Conservation (phyloP, 495 filamentous ascomycete species). For the Xylaria longipes region DNA sequence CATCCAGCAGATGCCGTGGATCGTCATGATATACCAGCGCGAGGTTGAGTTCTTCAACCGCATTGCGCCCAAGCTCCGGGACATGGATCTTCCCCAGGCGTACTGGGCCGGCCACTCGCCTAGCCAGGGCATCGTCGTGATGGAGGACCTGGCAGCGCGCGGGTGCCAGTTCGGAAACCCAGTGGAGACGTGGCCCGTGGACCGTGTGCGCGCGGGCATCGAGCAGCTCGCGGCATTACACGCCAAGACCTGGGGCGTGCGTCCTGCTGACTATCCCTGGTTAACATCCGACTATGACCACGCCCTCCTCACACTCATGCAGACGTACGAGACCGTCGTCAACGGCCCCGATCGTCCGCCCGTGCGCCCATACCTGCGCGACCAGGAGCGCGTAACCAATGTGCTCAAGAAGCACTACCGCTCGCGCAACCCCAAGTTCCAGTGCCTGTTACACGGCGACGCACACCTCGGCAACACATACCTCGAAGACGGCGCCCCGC, state of each 20-base stretch:
- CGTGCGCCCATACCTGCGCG: conserved; percentile 35
- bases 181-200: conserved; percentile 33
- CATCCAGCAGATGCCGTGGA: conserved; percentile 41
- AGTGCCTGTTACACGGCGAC: conserved; percentile 43
- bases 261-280: conserved; percentile 39
- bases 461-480: conserved; percentile 41
- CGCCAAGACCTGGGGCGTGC: conserved; percentile 45
- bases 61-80: conserved; percentile 37
- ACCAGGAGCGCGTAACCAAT: conserved; percentile 37
- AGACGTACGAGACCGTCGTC: conserved; percentile 35
- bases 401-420: conserved; percentile 40
- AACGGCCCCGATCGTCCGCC: conserved; percentile 34
- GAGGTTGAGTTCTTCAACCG: conserved; percentile 45
- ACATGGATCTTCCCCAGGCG: conserved; percentile 42
- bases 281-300: conserved; percentile 32
- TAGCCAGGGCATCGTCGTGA: conserved; percentile 45
- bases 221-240: conserved; percentile 44
- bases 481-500: conserved; percentile 36
- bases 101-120: conserved; percentile 41
- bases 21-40: conserved; percentile 41
- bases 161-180: conserved; percentile 39
- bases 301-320: conserved; percentile 31
- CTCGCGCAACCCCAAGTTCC: conserved; percentile 37
- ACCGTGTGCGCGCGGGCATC: conserved; percentile 37
- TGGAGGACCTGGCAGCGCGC: conserved; percentile 42